phyloP scores from a whole-genome alignment of 495 filamentous ascomycete genomes.

The Halenospora varia region DNA sequence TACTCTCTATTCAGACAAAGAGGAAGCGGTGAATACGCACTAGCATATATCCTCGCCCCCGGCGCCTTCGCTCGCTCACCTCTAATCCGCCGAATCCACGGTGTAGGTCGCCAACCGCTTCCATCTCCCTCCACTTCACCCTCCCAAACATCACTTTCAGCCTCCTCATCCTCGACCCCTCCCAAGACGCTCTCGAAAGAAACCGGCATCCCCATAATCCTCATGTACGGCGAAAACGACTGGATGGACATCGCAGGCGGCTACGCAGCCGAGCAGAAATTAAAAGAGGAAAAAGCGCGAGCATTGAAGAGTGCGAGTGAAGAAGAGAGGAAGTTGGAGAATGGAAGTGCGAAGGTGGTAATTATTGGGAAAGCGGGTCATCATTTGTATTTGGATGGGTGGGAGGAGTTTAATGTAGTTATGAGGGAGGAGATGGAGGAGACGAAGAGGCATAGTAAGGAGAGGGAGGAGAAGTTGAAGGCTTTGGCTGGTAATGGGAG shows the following conservation, averaged over 20 bases:
- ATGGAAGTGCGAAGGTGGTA: slow-evolving; percentile 79
- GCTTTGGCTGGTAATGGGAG: background rate
- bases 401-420: slow-evolving; percentile 80
- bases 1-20: slow-evolving; percentile 92
- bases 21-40: slow-evolving; percentile 92
- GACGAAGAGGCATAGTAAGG: slow-evolving; percentile 46
- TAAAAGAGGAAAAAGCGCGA: slow-evolving; percentile 61
- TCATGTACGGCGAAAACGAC: slow-evolving; percentile 96
- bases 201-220: slow-evolving; percentile 75
- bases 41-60: slow-evolving; percentile 88
- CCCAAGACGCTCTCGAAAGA: slow-evolving; percentile 42
- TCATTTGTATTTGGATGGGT: slow-evolving; percentile 89
- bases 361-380: slow-evolving; percentile 82
- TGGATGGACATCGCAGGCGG: slow-evolving; percentile 97
- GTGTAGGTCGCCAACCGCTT: slow-evolving; percentile 68
- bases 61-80: slow-evolving; percentile 90
- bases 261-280: slow-evolving; percentile 72
- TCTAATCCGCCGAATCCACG: slow-evolving; percentile 78
- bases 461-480: slow-evolving; percentile 4
- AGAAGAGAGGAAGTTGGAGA: slow-evolving; percentile 66
- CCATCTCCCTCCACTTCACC: slow-evolving; percentile 13
- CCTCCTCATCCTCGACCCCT: slow-evolving; percentile 13
- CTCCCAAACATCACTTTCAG: slow-evolving; percentile 6
- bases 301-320: slow-evolving; percentile 54
- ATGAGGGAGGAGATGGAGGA: slow-evolving; percentile 79